Percentiles rank a stretch among this genome's conserved stretches.
These are phyloP conservation scores for Paecilomyces variotii DNA, from an alignment of 2,329 filamentous ascomycete species.

Conservation along the genomic window DNA sequence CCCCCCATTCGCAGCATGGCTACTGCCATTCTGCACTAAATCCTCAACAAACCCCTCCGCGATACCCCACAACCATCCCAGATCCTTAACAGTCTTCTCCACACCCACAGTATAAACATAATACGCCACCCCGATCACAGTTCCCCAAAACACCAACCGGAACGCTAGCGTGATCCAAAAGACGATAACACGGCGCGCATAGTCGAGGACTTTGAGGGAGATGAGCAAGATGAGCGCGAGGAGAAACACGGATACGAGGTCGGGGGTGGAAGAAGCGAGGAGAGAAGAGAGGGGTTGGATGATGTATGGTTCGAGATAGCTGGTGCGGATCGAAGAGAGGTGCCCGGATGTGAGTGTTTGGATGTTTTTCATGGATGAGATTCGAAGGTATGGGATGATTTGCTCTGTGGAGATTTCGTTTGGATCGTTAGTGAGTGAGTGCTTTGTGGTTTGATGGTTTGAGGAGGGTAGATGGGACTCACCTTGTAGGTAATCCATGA, in stretches of 20 bases:
- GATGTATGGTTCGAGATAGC: constrained; percentile 45
- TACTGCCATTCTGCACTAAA: constrained; percentile 27
- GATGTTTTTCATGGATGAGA: constrained; percentile 6
- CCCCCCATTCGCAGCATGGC: constrained; percentile 33
- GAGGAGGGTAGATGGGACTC: not conserved
- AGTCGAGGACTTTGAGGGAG: constrained; percentile 56
- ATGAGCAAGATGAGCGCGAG: constrained; percentile 57
- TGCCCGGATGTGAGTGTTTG: constrained; percentile 13
- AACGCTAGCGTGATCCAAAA: constrained; percentile 67
- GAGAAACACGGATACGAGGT: constrained; percentile 33
- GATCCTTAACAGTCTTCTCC: constrained; percentile 24
- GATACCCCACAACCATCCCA: constrained; percentile 53
- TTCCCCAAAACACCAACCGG: constrained; percentile 56
- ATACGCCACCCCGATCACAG: constrained; percentile 46
- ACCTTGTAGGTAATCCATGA: constrained; percentile 10
- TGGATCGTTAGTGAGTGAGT: not conserved
- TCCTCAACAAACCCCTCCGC: constrained; percentile 58
- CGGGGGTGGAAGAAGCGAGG: constrained; percentile 24
- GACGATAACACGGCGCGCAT: constrained; percentile 62
- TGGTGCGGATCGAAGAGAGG: constrained; percentile 18
- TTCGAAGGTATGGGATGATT: constrained; percentile 10
- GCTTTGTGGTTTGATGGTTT: not conserved
- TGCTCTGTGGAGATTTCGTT: constrained; percentile 7
- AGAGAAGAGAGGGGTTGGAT: constrained; percentile 29
- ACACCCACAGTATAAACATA: constrained; percentile 43